phyloP scores from a whole-genome alignment of 306 rosid species.

The Citrullus amarus region DNA sequence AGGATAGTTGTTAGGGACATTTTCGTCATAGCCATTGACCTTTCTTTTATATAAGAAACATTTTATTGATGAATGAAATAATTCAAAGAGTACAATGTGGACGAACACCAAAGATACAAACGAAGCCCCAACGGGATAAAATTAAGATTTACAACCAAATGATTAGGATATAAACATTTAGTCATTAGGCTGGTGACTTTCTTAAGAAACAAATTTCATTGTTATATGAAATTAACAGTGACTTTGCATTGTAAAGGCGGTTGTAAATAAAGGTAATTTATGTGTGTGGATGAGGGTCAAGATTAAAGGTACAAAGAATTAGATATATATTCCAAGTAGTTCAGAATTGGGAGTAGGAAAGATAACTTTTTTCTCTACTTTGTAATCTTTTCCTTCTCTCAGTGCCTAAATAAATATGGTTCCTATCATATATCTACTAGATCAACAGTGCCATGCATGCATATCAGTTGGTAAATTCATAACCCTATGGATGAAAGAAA shows the following conservation, averaged over 20 bases:
- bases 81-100: too few species aligned
- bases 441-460: neutral
- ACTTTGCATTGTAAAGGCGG: neutral
- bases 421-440: neutral
- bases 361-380: neutral
- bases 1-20: neutral
- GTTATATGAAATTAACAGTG: too few species aligned
- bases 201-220: neutral
- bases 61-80: too few species aligned
- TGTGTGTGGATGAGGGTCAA: neutral
- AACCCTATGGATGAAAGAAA: neutral
- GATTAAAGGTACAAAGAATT: neutral
- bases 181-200: too few species aligned
- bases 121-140: too few species aligned
- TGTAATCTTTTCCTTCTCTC: neutral
- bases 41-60: too few species aligned
- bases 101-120: too few species aligned
- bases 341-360: neutral
- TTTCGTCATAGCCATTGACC: too few species aligned
- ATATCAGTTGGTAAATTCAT: neutral
- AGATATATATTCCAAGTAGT: neutral
- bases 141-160: too few species aligned
- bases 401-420: neutral
- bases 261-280: neutral
- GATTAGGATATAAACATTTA: too few species aligned